These are phyloP conservation scores for Seiridium cupressi DNA, from an alignment of 2,329 filamentous ascomycete genomes.

Conservation along the genomic window DNA sequence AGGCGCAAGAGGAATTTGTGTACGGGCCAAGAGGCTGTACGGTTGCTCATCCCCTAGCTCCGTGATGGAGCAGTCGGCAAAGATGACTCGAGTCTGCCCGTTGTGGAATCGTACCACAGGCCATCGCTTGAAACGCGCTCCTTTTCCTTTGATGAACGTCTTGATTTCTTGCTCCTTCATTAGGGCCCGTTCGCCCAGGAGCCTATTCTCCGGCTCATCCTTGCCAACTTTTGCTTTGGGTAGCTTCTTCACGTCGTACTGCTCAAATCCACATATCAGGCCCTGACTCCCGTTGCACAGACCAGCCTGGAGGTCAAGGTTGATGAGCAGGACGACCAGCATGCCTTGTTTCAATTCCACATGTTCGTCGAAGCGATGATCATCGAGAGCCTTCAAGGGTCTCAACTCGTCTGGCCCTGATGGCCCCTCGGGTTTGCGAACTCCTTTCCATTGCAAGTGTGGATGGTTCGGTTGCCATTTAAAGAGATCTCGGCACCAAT, in stretches of 20 bases:
- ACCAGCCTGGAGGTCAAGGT: constrained; percentile 38
- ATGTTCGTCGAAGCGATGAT: constrained; percentile 43
- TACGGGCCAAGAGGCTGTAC: constrained; percentile 49
- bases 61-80: constrained; percentile 47
- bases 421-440: constrained; percentile 12
- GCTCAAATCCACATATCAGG: constrained; percentile 41
- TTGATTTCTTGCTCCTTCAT: constrained; percentile 35
- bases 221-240: constrained; percentile 19
- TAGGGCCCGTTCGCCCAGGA: constrained; percentile 35
- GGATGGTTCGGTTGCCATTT: constrained; percentile 28
- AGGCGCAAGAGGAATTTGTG: constrained; percentile 58
- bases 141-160: constrained; percentile 31
- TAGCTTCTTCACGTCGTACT: constrained; percentile 23
- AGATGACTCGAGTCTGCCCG: constrained; percentile 41
- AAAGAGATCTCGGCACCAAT: constrained; percentile 39
- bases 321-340: constrained; percentile 51
- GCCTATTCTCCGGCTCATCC: constrained; percentile 11
- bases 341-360: constrained; percentile 48
- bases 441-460: constrained; percentile 21
- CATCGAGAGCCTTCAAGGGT: constrained; percentile 32
- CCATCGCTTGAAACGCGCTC: constrained; percentile 35
- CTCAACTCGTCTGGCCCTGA: constrained; percentile 15
- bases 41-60: constrained; percentile 43
- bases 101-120: constrained; percentile 55
- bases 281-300: constrained; percentile 49